Evolutionary conservation across 768 basidiomycete species (phyloP), one percentile per base, ranked within the genome.

Genomic region (Russula olivacea): DNA sequence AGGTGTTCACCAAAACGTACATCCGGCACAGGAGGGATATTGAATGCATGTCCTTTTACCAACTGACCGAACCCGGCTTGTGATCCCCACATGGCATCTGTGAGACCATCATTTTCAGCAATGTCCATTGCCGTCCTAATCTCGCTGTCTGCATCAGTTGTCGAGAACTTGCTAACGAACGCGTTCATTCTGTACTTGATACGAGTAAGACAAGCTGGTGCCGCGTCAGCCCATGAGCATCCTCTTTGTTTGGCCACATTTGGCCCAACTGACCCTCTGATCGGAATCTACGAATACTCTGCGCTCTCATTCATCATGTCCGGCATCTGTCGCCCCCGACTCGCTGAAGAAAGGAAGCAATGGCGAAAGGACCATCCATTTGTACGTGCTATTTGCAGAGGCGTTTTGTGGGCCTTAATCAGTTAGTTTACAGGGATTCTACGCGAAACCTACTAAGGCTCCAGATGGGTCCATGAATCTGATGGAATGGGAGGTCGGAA

Each of bases 361-460:
- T 99, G 97, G 97, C 78, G 97, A 63, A 98, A 95, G 75, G 97
- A 98, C 69, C 97, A 99, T 75, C 97, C 97, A 34, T 98, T 96
- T 70, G 97, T 98, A 96, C 97, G 75, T 77, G 92, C 8, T 47
- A 17, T 57, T 28, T n/a, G 14, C 14, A 21, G 28, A 59, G 40
- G 21, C 9, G 21, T 41, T 55, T 57, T 52, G 68, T n/a, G 41
- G 11, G 14, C 8, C 57, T 11, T 53, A 52, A 17, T 43, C 10
- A 40, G 55, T 50, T 2, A 48, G 21, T 55, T 55, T 36, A 48
- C 71, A 99, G 96, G 96, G 96, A 68, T 99, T 99, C 79, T 98
- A 89, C 72, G 97, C 97, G 45, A 91, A 92, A 73, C 97, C 97
- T 25, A 79, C 83, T 50, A 99, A 99, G 76, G 82, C 86, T 21